Conservation (phyloP, 805 yeast species). For the Barnettozyma californica region DNA sequence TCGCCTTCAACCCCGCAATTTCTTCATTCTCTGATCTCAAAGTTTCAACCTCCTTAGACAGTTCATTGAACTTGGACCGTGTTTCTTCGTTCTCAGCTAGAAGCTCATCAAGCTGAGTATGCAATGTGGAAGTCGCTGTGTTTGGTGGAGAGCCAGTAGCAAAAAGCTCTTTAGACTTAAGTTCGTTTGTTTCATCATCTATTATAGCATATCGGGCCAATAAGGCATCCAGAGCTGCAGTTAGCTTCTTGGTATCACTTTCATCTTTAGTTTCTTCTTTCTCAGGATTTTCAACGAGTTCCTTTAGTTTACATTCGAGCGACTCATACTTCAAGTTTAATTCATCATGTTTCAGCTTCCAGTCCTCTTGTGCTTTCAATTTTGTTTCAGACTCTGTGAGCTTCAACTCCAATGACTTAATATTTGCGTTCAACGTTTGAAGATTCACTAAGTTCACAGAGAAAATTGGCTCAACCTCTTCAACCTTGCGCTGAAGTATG, state of each 20-base stretch:
- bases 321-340: constrained; percentile 42
- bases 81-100: constrained; percentile 41
- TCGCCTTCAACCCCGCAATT: constrained; percentile 25
- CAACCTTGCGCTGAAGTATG: constrained; percentile 34
- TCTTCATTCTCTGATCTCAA: constrained; percentile 25
- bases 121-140: constrained; percentile 31
- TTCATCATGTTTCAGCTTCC: constrained; percentile 42
- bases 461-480: constrained; percentile 48
- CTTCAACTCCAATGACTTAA: constrained; percentile 46
- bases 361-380: constrained; percentile 38
- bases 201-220: constrained; percentile 23
- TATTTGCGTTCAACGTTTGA: constrained; percentile 45
- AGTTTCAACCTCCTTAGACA: constrained; percentile 31
- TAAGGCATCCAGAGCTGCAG: constrained; percentile 25
- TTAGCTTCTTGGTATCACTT: constrained; percentile 19
- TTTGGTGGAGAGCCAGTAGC: not conserved
- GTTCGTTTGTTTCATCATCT: constrained; percentile 18
- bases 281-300: constrained; percentile 32
- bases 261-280: constrained; percentile 23
- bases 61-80: constrained; percentile 27
- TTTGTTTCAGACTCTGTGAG: constrained; percentile 37
- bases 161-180: constrained; percentile 3
- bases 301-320: constrained; percentile 39
- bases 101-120: constrained; percentile 52
- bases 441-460: constrained; percentile 47